Evolutionary conservation across 768 basidiomycete genomes (phyloP), one percentile per base, ranked within the genome.

Genomic region (Boletellus emodensis): DNA sequence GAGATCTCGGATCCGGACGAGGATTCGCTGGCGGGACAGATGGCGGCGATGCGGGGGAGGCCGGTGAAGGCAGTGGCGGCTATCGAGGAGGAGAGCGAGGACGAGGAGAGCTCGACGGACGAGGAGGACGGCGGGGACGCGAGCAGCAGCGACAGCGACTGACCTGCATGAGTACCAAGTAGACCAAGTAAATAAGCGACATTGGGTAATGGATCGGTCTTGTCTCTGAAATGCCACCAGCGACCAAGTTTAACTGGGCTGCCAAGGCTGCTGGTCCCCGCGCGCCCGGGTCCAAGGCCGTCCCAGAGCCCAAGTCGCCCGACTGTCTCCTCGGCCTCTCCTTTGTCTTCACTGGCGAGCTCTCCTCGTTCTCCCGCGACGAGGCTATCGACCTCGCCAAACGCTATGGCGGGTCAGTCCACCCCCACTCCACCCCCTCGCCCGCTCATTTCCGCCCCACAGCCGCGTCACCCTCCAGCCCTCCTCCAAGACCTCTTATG

Each of bases 1-100:
- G 94, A 96, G 52, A 99, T 98, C 56, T 96, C 94, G 0, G 96
- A 98, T 43, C 96, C 96, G 0, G 96, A 98, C 28, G 96, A 98
- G 68, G 96, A 98, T 68, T 81, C 87, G 22, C 72, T 98, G 45
- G 96, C 94, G 5, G 96, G 96, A 8, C 96, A 99, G 75, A 95
- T 98, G 91, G 94, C 94, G 6, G 83, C 84, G 39, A 92, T 99
- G 91, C 83, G 89, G 39, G 94, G 94, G 4, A 88, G 85, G 3
- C 58, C 80, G 17, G 91, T 95, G 52, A 96, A 92, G 79, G 85
- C 82, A 62, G 69, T 61, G 18, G 49, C 52, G 24, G 68, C 52
- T 14, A 72, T 68, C 24, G 24, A 26, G 28, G 78, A 62, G 18
- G 82, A 80, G 37, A 66, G 64, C 18, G 60, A 56, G 0, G 57